phyloP scores from a whole-genome alignment of 257 asterid species.

The Mentha longifolia region DNA sequence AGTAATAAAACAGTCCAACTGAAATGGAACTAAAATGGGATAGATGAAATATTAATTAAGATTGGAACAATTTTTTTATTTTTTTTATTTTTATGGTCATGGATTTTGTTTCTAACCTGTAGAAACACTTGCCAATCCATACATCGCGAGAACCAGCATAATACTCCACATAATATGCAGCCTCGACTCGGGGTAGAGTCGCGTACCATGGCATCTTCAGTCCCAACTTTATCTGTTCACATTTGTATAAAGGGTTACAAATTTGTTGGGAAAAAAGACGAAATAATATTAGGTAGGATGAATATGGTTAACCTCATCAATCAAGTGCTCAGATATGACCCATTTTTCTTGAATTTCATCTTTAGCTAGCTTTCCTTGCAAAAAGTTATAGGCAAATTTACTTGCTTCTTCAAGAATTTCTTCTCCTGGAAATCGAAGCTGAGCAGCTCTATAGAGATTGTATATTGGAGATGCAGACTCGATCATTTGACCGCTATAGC shows the following conservation, averaged over 20 bases:
- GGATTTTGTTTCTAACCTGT: no score
- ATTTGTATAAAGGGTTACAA: no score
- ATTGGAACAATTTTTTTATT: neutral
- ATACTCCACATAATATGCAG: slow-evolving; percentile 39
- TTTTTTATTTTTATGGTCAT: no score
- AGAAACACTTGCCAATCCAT: slow-evolving; percentile 46
- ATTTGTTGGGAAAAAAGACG: no score
- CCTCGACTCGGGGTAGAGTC: slow-evolving; percentile 44
- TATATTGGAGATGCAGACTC: slow-evolving; percentile 47
- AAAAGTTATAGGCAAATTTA: slow-evolving; percentile 33
- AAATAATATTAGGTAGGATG: no score
- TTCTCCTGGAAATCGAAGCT: slow-evolving; percentile 52
- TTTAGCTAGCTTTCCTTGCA: slow-evolving; percentile 28
- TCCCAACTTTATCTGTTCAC: slow-evolving; percentile 32
- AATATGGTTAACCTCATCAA: slow-evolving; percentile 64
- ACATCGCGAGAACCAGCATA: slow-evolving; percentile 39
- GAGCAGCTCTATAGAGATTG: slow-evolving; percentile 56
- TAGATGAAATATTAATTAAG: no score
- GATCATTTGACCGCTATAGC: slow-evolving; percentile 43
- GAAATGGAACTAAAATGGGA: no score
- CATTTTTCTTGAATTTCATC: slow-evolving; percentile 47
- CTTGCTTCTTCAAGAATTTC: slow-evolving; percentile 51
- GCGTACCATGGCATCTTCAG: slow-evolving; percentile 47
- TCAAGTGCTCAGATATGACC: slow-evolving; percentile 48
- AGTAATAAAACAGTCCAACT: neutral